phyloP scores from a whole-genome alignment of 192 early-diverging fungal species.

The Hyaloraphidium curvatum region DNA sequence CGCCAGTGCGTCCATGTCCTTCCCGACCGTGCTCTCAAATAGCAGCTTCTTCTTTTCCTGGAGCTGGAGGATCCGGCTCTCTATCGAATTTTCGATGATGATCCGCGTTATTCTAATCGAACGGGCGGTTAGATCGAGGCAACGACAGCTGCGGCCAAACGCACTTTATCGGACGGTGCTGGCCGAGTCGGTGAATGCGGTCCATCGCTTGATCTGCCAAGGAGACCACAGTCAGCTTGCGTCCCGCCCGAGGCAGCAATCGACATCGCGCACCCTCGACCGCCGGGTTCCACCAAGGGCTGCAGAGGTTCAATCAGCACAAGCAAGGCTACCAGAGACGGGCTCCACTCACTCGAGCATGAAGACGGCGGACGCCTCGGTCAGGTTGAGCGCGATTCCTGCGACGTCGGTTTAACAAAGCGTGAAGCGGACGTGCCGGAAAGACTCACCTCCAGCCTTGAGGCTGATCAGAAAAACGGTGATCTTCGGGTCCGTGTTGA shows the following conservation, averaged over 20 bases:
- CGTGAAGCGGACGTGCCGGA: too few relatives aligned
- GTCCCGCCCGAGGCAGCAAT: too few relatives aligned
- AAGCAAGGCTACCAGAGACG: too few relatives aligned
- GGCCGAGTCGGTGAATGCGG: conserved; percentile 48
- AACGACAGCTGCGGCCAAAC: conserved; percentile 24
- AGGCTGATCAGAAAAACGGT: conserved; percentile 78
- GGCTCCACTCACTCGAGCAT: conserved; percentile 24
- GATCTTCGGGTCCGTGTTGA: conserved; percentile 57
- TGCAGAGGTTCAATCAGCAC: too few relatives aligned
- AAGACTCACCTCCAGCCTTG: conserved; percentile 83
- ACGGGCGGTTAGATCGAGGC: neutral
- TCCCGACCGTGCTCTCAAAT: conserved; percentile 66
- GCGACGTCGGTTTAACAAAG: too few relatives aligned
- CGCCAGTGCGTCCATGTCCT: conserved; percentile 55
- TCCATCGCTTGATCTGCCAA: conserved; percentile 68
- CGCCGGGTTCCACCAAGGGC: conserved; percentile 45
- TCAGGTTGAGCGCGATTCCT: conserved; percentile 84
- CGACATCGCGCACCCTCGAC: conserved; percentile 12
- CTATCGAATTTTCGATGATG: conserved; percentile 86
- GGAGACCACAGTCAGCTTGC: neutral
- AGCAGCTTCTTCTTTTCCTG: conserved; percentile 88
- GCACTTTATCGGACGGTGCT: conserved; percentile 73
- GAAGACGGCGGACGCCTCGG: conserved; percentile 70
- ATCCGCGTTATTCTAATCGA: conserved; percentile 17
- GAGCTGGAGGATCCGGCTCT: conserved; percentile 66